Percentiles rank a stretch among this genome's conserved stretches.
phyloP scores from a whole-genome alignment of 2,329 filamentous ascomycete species.

The Aspergillus melleus region DNA sequence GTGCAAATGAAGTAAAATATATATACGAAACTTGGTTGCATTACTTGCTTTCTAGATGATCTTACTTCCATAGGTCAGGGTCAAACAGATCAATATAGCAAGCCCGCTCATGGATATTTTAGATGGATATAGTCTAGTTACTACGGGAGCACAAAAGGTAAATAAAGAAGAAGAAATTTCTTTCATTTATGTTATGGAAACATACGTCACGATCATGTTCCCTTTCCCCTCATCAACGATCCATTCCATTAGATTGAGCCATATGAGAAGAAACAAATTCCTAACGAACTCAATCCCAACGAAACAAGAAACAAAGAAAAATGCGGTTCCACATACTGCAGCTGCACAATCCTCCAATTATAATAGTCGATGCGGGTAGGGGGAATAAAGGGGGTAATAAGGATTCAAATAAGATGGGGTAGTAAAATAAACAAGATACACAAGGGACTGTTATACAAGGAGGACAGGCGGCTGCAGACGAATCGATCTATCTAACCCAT shows the following conservation, averaged over 20 bases:
- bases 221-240: background rate
- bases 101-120: no score
- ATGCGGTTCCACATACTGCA: conserved; percentile 13
- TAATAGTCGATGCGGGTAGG: conserved; percentile 20
- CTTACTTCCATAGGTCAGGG: no score
- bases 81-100: no score
- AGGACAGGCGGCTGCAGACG: conserved; percentile 21
- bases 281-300: background rate
- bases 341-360: conserved; percentile 23
- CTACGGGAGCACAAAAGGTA: no score
- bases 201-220: background rate
- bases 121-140: no score
- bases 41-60: no score
- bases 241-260: background rate
- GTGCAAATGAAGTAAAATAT: no score
- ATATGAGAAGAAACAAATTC: conserved; percentile 10
- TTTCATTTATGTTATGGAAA: background rate
- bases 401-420: conserved; percentile 14
- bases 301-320: background rate
- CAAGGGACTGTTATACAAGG: conserved; percentile 30
- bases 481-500: conserved; percentile 1
- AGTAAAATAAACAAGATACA: conserved; percentile 13
- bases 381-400: conserved; percentile 9
- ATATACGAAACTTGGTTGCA: no score
- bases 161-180: background rate